Percentiles rank a stretch among this genome's conserved stretches.
Conservation (phyloP, 495 filamentous ascomycete genomes). For the Xylaria longipes region DNA sequence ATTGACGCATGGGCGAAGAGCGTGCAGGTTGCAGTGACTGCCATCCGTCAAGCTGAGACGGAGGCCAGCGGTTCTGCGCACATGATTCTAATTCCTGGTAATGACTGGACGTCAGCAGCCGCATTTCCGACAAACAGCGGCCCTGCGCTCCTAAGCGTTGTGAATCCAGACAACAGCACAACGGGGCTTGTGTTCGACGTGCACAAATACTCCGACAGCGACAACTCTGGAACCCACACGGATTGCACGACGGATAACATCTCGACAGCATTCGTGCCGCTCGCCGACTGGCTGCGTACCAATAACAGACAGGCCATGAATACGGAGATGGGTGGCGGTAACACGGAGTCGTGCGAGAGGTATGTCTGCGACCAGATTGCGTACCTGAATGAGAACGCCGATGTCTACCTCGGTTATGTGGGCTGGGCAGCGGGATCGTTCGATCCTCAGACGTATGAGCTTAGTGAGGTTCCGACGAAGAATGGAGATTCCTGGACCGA, state of each 20-base stretch:
- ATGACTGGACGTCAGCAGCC: conserved; percentile 52
- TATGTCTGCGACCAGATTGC: conserved; percentile 46
- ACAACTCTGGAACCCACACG: conserved; percentile 59
- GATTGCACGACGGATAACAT: conserved; percentile 58
- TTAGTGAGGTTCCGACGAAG: conserved; percentile 52
- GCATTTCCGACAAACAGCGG: conserved; percentile 53
- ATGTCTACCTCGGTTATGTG: conserved; percentile 60
- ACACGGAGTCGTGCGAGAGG: conserved; percentile 49
- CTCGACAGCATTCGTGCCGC: conserved; percentile 49
- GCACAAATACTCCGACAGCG: conserved; percentile 61
- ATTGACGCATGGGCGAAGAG: conserved; percentile 58
- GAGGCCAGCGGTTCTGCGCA: conserved; percentile 51
- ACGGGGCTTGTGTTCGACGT: conserved; percentile 61
- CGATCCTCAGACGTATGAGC: conserved; percentile 39
- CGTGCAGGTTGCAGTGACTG: conserved; percentile 60
- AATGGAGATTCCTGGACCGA: conserved; percentile 48
- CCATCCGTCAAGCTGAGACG: conserved; percentile 54
- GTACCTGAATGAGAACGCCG: conserved; percentile 52
- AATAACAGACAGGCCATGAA: conserved; percentile 58
- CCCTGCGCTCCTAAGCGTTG: conserved; percentile 52
- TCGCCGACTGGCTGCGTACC: conserved; percentile 53
- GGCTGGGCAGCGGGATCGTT: conserved; percentile 62
- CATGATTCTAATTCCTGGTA: conserved; percentile 56
- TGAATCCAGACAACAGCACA: conserved; percentile 55
- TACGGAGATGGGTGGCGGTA: conserved; percentile 60